phyloP scores from a whole-genome alignment of 495 filamentous ascomycete genomes.

The Penicillium cataractarum region DNA sequence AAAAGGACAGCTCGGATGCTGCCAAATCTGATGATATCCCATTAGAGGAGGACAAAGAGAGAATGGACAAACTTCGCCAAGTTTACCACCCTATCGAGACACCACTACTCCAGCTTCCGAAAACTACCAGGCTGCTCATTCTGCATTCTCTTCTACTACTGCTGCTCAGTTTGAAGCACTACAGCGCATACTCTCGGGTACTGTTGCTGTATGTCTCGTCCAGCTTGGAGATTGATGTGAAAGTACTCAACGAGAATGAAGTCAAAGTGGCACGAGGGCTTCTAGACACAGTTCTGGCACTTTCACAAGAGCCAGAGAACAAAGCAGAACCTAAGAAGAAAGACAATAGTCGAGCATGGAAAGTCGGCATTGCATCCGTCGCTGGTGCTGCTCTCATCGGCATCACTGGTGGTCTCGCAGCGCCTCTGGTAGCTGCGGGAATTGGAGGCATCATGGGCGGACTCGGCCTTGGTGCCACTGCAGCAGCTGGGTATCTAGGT shows the following conservation, averaged over 20 bases:
- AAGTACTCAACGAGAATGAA: conserved; percentile 71
- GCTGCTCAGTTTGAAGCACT: conserved; percentile 79
- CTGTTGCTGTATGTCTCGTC: conserved; percentile 71
- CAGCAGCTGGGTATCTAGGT: conserved; percentile 79
- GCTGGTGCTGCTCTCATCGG: conserved; percentile 77
- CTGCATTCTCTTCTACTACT: conserved; percentile 69
- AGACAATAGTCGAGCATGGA: conserved; percentile 70
- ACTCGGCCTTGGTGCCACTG: conserved; percentile 75
- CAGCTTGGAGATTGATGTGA: conserved; percentile 66
- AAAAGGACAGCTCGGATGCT: conserved; percentile 14
- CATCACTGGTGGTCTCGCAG: conserved; percentile 79
- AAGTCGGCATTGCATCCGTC: conserved; percentile 80
- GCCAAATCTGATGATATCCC: conserved; percentile 25
- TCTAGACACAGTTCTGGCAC: conserved; percentile 70
- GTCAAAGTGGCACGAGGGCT: conserved; percentile 72
- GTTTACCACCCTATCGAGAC: conserved; percentile 52
- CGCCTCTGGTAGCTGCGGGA: conserved; percentile 79
- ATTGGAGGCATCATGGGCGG: conserved; percentile 83
- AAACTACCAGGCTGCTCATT: conserved; percentile 50
- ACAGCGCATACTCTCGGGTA: conserved; percentile 74
- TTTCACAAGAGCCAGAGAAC: conserved; percentile 68
- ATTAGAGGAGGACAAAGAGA: conserved; percentile 31
- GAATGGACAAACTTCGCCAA: conserved; percentile 40
- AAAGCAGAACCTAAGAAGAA: conserved; percentile 70
- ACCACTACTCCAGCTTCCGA: conserved; percentile 43